Conservation (phyloP, 1,284 basidiomycete genomes). For the Trichosporon ovoides region DNA sequence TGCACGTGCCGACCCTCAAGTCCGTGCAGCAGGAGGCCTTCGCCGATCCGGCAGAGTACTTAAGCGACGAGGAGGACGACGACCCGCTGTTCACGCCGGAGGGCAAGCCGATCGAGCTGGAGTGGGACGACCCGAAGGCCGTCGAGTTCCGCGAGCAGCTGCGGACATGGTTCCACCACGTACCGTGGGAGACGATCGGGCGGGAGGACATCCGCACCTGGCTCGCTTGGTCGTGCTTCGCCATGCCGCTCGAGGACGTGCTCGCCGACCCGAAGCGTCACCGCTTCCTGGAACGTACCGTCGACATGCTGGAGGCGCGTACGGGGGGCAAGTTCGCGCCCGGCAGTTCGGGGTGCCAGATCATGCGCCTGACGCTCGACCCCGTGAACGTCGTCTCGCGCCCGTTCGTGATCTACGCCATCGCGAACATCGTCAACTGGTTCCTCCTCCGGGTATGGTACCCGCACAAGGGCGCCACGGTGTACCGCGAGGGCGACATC, state of each 20-base stretch:
- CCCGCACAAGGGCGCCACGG: constrained; percentile 31
- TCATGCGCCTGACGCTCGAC: constrained; percentile 74
- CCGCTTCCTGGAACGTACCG: constrained; percentile 57
- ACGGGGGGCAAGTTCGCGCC: constrained; percentile 62
- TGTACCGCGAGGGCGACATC: constrained; percentile 48
- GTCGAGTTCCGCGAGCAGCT: constrained; percentile 47
- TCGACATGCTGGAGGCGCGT: constrained; percentile 65
- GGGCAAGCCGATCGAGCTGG: constrained; percentile 21
- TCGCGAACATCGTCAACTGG: constrained; percentile 56
- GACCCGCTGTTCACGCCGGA: constrained; percentile 16
- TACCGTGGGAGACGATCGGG: constrained; percentile 66
- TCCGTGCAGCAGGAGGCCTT: neutral
- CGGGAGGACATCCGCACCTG: constrained; percentile 64
- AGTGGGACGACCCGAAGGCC: constrained; percentile 37
- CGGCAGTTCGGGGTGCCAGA: constrained; percentile 57
- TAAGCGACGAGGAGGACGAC: constrained; percentile 22
- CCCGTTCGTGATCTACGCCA: constrained; percentile 66
- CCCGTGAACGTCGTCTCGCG: constrained; percentile 59
- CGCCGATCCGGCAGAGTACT: constrained; percentile 22
- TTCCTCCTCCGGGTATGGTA: constrained; percentile 31
- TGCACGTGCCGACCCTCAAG: neutral
- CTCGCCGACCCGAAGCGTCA: constrained; percentile 52
- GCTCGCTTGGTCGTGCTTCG: constrained; percentile 81
- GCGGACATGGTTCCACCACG: constrained; percentile 58
- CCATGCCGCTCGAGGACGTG: constrained; percentile 53